These are phyloP conservation scores for Chalciporus sphaerocephalus DNA, from an alignment of 768 basidiomycete species.

Conservation along the genomic window DNA sequence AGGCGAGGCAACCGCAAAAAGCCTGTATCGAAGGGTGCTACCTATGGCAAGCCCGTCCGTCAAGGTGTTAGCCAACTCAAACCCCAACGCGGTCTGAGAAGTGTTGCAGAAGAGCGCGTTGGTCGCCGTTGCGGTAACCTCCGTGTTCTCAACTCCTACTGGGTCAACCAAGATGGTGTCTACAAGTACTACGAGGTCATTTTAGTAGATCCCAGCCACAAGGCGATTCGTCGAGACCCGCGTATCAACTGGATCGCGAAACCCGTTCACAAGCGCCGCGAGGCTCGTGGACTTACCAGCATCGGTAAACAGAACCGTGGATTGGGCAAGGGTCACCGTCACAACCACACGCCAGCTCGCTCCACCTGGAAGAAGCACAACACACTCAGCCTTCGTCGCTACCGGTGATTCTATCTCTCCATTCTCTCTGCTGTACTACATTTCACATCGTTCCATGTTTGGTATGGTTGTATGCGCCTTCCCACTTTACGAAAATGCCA, in stretches of 20 bases:
- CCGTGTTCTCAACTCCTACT: constrained; percentile 97
- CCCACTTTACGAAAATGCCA: constrained; percentile 11
- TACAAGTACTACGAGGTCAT: constrained; percentile 99
- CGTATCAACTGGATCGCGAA: constrained; percentile 99
- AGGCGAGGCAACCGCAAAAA: constrained; percentile 99
- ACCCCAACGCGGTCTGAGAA: constrained; percentile 88
- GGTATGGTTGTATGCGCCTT: constrained; percentile 21
- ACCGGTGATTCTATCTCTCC: constrained; percentile 54
- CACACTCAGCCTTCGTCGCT: constrained; percentile 87
- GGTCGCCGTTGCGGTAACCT: constrained; percentile 94
- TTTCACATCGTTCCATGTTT: constrained; percentile 26
- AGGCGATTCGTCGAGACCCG: constrained; percentile 92
- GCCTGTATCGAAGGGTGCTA: constrained; percentile 97
- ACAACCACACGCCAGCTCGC: constrained; percentile 89
- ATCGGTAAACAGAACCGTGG: constrained; percentile 99
- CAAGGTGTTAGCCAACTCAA: constrained; percentile 99
- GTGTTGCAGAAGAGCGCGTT: constrained; percentile 96
- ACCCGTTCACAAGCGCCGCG: constrained; percentile 97
- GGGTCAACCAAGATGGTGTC: constrained; percentile 98
- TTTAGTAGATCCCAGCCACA: constrained; percentile 92
- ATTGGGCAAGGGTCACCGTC: constrained; percentile 88
- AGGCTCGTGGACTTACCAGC: constrained; percentile 95
- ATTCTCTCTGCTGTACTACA: constrained; percentile 9
- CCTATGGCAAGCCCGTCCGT: constrained; percentile 97
- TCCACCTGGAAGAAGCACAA: constrained; percentile 99